Evolutionary conservation across 371 early-diverging fungal genomes (phyloP).

Genomic region (Conidiobolus incongruus): DNA sequence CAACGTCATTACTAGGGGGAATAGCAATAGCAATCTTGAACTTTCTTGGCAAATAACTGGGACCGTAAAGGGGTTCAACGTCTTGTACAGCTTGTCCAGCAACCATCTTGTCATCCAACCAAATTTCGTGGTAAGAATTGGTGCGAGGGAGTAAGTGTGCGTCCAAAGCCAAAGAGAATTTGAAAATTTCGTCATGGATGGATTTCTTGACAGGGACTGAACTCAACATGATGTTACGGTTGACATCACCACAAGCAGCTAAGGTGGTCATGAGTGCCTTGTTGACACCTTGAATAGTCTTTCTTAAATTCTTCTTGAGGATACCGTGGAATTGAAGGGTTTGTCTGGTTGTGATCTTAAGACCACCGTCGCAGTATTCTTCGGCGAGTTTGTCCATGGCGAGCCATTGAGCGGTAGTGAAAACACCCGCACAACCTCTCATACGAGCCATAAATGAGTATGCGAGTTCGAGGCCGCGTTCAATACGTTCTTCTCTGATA

Average conservation of each 20-base stretch:
- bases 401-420: constrained; percentile 71
- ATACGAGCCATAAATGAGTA: constrained; percentile 90
- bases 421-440: constrained; percentile 75
- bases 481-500: constrained; percentile 59
- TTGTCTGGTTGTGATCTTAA: constrained; percentile 86
- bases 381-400: constrained; percentile 75
- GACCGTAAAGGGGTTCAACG: constrained; percentile 76
- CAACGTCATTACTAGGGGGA: constrained; percentile 89
- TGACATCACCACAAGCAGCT: constrained; percentile 93
- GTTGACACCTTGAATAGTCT: constrained; percentile 74
- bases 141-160: constrained; percentile 62
- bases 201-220: constrained; percentile 57
- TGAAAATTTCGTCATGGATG: constrained; percentile 51
- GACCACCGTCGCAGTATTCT: constrained; percentile 55
- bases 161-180: constrained; percentile 41
- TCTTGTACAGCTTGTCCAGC: constrained; percentile 48
- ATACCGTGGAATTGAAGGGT: constrained; percentile 91
- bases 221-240: constrained; percentile 83
- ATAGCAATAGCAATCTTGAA: constrained; percentile 84
- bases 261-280: constrained; percentile 65
- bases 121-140: constrained; percentile 85
- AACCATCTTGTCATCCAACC: constrained; percentile 74
- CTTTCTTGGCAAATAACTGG: constrained; percentile 81
- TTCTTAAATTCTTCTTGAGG: constrained; percentile 65
- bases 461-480: constrained; percentile 70